Conservation (phyloP, 1,139 yeast species). For the Yamadazyma sp. region DNA sequence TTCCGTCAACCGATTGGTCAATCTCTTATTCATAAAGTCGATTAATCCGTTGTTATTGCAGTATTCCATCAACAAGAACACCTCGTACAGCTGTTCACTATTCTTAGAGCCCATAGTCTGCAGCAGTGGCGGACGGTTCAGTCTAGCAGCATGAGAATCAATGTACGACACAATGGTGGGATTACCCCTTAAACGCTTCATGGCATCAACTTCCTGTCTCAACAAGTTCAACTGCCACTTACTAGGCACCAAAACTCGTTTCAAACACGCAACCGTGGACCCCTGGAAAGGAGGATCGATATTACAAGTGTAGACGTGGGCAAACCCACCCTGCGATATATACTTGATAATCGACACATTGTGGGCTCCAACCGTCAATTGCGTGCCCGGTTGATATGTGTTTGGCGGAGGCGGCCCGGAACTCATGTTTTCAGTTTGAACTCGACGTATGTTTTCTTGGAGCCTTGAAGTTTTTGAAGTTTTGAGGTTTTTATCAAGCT, state of each 20-base stretch:
- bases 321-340: constrained; percentile 76
- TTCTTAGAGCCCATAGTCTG: constrained; percentile 10
- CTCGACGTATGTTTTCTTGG: background rate
- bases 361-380: constrained; percentile 66
- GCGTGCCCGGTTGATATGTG: constrained; percentile 61
- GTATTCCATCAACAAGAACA: constrained; percentile 87
- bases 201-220: constrained; percentile 79
- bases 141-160: constrained; percentile 92
- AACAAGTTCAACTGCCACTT: constrained; percentile 66
- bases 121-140: constrained; percentile 10
- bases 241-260: constrained; percentile 73
- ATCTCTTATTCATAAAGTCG: constrained; percentile 91
- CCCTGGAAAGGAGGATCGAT: constrained; percentile 52
- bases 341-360: constrained; percentile 56
- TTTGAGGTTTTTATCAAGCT: too few relatives aligned
- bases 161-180: constrained; percentile 82
- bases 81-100: constrained; percentile 65
- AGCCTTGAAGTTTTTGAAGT: too few relatives aligned
- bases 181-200: constrained; percentile 77
- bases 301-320: constrained; percentile 69
- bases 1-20: constrained; percentile 78
- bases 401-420: constrained; percentile 41
- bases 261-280: constrained; percentile 61
- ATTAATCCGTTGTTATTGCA: constrained; percentile 85
- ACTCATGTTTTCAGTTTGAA: constrained; percentile 1